These are phyloP conservation scores for Yamadazyma takamatsuzukensis DNA, from an alignment of 805 yeast genomes.

Conservation along the genomic window DNA sequence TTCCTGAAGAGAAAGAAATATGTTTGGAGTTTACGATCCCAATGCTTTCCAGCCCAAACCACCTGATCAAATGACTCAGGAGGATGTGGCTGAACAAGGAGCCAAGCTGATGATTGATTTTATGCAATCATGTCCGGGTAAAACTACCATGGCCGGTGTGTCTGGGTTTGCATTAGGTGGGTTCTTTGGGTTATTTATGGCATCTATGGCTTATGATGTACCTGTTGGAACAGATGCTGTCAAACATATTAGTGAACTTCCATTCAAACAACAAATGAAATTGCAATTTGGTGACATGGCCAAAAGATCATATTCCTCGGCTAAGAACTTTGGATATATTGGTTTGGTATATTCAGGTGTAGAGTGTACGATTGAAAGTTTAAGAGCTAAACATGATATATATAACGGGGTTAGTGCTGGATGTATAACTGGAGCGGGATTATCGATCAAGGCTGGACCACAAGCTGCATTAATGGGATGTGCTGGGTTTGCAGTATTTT, in stretches of 20 bases:
- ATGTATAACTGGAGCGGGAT: slow-evolving; percentile 94
- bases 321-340: slow-evolving; percentile 90
- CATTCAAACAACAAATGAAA: slow-evolving; percentile 89
- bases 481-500: slow-evolving; percentile 96
- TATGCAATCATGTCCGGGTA: slow-evolving; percentile 95
- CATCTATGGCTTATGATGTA: slow-evolving; percentile 75
- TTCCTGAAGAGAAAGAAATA: too few species aligned
- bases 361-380: slow-evolving; percentile 82
- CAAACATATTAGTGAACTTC: slow-evolving; percentile 72
- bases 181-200: slow-evolving; percentile 93
- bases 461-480: slow-evolving; percentile 89
- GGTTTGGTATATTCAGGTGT: slow-evolving; percentile 91
- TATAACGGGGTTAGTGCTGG: slow-evolving; percentile 93
- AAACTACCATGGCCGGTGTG: slow-evolving; percentile 85
- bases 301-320: slow-evolving; percentile 77
- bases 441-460: slow-evolving; percentile 91
- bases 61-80: slow-evolving; percentile 67
- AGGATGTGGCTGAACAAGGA: slow-evolving; percentile 90
- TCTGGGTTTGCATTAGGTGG: slow-evolving; percentile 95
- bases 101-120: slow-evolving; percentile 78
- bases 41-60: slow-evolving; percentile 23
- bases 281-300: slow-evolving; percentile 92
- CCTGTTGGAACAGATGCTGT: slow-evolving; percentile 58
- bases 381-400: slow-evolving; percentile 86
- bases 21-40: slow-evolving; percentile 42